Evolutionary conservation across 352 stramenopile genomes (phyloP).

Genomic region (Pythium scleroteichum): DNA sequence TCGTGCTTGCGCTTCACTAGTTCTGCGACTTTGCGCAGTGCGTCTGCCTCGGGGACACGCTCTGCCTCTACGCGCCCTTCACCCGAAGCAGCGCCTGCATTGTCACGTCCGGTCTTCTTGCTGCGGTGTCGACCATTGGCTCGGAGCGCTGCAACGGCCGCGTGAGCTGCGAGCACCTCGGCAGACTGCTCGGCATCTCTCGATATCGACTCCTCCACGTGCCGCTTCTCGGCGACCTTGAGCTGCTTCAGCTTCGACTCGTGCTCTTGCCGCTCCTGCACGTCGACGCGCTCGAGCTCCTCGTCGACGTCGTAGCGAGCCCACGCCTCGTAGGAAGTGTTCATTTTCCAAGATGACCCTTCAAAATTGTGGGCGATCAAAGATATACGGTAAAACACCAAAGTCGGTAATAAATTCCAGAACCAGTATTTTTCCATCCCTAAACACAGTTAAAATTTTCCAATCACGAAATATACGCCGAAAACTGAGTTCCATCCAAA

Average conservation of each 20-base stretch:
- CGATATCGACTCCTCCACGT: slow-evolving; percentile 46
- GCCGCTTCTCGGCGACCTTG: slow-evolving; percentile 47
- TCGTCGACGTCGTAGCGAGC: slow-evolving; percentile 67
- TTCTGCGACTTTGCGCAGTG: slow-evolving; percentile 36
- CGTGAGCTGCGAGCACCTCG: slow-evolving; percentile 62
- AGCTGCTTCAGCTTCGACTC: slow-evolving; percentile 19
- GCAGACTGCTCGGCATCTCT: slow-evolving; percentile 50
- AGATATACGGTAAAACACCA: background rate
- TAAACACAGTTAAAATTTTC: no score
- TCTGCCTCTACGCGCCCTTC: no score
- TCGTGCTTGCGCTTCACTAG: slow-evolving; percentile 52
- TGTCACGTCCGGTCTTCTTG: slow-evolving; percentile 2
- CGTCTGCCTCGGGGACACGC: no score
- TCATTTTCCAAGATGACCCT: slow-evolving; percentile 9
- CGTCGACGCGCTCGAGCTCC: slow-evolving; percentile 58
- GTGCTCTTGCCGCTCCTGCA: slow-evolving; percentile 34
- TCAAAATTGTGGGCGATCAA: background rate
- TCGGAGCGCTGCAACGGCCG: slow-evolving; percentile 66
- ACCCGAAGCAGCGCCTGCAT: no score
- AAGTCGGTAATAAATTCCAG: slow-evolving; percentile 9
- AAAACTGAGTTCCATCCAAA: background rate
- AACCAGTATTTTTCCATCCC: no score
- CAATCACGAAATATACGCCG: no score
- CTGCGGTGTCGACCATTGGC: slow-evolving; percentile 33
- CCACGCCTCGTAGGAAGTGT: slow-evolving; percentile 59